A percentile compares a stretch with the other conserved stretches of the same genome.
These are phyloP conservation scores for Saccharomycopsis sp. DNA, from an alignment of 805 yeast species.

Conservation along the genomic window DNA sequence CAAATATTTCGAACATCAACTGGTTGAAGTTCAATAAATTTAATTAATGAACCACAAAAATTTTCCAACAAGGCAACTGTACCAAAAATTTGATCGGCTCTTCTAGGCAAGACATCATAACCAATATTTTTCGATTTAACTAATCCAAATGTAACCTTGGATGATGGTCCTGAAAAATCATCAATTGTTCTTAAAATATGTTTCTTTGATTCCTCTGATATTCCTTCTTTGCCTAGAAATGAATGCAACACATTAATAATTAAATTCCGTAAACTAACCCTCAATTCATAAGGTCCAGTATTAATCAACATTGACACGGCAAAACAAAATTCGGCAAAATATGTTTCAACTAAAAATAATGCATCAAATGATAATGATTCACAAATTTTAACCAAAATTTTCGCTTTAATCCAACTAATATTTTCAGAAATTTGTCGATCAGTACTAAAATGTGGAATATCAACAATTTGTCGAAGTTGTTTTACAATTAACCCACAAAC, in stretches of 20 bases:
- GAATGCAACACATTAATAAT: constrained; percentile 46
- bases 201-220: constrained; percentile 4
- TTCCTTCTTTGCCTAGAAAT: constrained; percentile 33
- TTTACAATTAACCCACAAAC: constrained; percentile 44
- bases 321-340: constrained; percentile 47
- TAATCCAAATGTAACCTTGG: constrained; percentile 18
- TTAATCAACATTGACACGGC: constrained; percentile 37
- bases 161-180: constrained; percentile 16
- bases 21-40: constrained; percentile 41
- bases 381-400: constrained; percentile 43
- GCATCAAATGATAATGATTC: constrained; percentile 49
- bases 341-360: constrained; percentile 39
- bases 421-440: constrained; percentile 29
- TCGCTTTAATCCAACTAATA: constrained; percentile 46
- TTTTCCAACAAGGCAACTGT: constrained; percentile 43
- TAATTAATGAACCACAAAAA: constrained; percentile 48
- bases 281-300: constrained; percentile 30
- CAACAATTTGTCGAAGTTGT: constrained; percentile 39
- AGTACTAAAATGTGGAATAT: constrained; percentile 24
- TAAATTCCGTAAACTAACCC: constrained; percentile 40
- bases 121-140: constrained; percentile 7
- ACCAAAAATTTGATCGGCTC: constrained; percentile 15
- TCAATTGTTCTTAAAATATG: constrained; percentile 12
- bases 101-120: constrained; percentile 10
- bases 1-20: constrained; percentile 31